phyloP scores from a whole-genome alignment of 805 yeast species.

The Schizosaccharomyces lindneri region DNA sequence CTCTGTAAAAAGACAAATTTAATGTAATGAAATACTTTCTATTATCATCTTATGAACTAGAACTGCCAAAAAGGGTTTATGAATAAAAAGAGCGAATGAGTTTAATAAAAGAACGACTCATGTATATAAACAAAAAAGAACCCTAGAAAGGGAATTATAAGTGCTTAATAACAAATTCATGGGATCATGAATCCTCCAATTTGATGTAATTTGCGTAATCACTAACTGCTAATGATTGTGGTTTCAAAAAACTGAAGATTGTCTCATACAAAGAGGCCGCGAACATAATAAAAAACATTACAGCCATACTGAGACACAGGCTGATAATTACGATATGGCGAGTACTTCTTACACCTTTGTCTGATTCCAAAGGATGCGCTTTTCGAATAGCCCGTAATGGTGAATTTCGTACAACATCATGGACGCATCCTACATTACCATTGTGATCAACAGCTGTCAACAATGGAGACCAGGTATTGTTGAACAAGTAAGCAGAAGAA shows the following conservation, averaged over 20 bases:
- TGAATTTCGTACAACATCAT: not conserved
- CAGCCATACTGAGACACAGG: not conserved
- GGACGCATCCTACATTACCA: not conserved
- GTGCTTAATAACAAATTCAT: not conserved
- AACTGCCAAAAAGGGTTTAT: not conserved
- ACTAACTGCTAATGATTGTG: not conserved
- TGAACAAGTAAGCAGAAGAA: not conserved
- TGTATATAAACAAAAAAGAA: too few species aligned
- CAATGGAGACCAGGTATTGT: not conserved
- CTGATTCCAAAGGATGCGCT: not conserved
- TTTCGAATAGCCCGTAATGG: not conserved
- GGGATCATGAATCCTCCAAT: not conserved
- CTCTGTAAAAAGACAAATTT: too few species aligned
- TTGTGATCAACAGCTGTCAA: not conserved
- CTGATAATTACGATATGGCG: not conserved
- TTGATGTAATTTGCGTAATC: not conserved
- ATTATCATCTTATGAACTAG: not conserved
- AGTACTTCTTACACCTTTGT: not conserved
- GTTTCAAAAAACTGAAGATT: not conserved
- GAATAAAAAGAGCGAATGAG: not conserved
- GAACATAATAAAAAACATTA: not conserved
- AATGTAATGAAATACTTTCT: too few species aligned
- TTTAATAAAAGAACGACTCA: not conserved
- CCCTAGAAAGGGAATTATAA: too few species aligned
- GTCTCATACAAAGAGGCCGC: not conserved